phyloP scores from a whole-genome alignment of 2,329 filamentous ascomycete genomes.

The Claviceps sp. region DNA sequence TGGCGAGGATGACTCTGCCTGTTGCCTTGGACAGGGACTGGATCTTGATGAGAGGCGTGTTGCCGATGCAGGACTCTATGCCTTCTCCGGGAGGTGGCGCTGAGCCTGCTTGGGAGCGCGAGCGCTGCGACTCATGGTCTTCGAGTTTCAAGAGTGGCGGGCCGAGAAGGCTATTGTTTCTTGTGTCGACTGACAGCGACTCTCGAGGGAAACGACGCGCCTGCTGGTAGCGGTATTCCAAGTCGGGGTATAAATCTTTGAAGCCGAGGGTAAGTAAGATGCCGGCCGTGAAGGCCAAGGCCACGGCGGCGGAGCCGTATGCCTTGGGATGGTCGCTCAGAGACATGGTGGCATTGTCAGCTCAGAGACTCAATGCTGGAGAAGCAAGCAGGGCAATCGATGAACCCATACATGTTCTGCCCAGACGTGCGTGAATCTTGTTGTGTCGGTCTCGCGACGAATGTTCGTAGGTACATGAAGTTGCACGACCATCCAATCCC shows the following conservation, averaged over 20 bases:
- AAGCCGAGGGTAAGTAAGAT: conserved; percentile 62
- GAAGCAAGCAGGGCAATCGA: neutral
- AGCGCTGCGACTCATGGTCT: conserved; percentile 32
- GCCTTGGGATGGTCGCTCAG: conserved; percentile 46
- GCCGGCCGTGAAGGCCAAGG: conserved; percentile 64
- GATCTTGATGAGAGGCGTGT: conserved; percentile 81
- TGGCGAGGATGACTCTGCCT: conserved; percentile 79
- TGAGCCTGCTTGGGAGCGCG: neutral
- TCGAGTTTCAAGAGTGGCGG: conserved; percentile 36
- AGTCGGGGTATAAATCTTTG: conserved; percentile 67
- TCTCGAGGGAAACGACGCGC: conserved; percentile 11
- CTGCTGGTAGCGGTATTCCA: conserved; percentile 51
- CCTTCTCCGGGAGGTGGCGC: conserved; percentile 38
- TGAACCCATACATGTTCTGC: neutral
- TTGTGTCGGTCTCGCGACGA: too few relatives aligned
- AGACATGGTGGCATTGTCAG: conserved; percentile 30
- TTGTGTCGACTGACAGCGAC: conserved; percentile 12
- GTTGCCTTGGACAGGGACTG: conserved; percentile 76
- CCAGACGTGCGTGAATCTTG: too few relatives aligned
- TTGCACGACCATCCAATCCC: neutral
- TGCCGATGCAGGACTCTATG: conserved; percentile 83
- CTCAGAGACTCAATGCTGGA: too few relatives aligned
- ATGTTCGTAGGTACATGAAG: too few relatives aligned
- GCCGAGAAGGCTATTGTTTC: conserved; percentile 33
- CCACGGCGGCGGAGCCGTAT: conserved; percentile 52